phyloP scores from a whole-genome alignment of 352 stramenopile species.

The Globisporangium okanoganense region DNA sequence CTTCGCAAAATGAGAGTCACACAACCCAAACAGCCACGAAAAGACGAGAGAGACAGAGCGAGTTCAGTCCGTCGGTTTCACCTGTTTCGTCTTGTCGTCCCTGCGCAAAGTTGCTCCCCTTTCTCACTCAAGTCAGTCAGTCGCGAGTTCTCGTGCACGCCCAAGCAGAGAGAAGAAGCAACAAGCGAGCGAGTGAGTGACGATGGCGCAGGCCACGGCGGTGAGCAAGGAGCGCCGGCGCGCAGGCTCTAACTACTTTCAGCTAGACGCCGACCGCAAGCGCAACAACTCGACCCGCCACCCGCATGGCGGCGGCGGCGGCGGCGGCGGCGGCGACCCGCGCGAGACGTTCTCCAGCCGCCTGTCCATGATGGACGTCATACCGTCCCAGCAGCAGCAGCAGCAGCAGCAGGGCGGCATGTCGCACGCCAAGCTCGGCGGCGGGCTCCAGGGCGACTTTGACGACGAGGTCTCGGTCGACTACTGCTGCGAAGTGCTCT shows the following conservation, averaged over 20 bases:
- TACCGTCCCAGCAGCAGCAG: constrained; percentile 28
- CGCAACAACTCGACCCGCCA: constrained; percentile 44
- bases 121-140: background rate
- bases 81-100: no score
- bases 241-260: constrained; percentile 85
- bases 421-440: constrained; percentile 24
- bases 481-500: constrained; percentile 68
- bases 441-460: constrained; percentile 61
- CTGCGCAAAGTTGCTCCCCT: no score
- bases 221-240: constrained; percentile 44
- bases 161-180: background rate
- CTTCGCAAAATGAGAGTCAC: no score
- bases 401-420: constrained; percentile 24
- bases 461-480: constrained; percentile 70
- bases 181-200: background rate
- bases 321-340: constrained; percentile 25
- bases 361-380: constrained; percentile 67
- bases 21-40: no score
- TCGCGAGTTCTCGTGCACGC: background rate
- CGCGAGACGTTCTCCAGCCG: constrained; percentile 53
- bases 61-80: background rate
- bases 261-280: constrained; percentile 73
- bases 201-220: constrained; percentile 11
- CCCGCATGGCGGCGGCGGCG: constrained; percentile 26
- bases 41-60: constrained; percentile 4